Percentiles rank a stretch among this genome's conserved stretches.
These are phyloP conservation scores for Leucocoprinus birnbaumii DNA, from an alignment of 768 basidiomycete genomes.

Conservation along the genomic window DNA sequence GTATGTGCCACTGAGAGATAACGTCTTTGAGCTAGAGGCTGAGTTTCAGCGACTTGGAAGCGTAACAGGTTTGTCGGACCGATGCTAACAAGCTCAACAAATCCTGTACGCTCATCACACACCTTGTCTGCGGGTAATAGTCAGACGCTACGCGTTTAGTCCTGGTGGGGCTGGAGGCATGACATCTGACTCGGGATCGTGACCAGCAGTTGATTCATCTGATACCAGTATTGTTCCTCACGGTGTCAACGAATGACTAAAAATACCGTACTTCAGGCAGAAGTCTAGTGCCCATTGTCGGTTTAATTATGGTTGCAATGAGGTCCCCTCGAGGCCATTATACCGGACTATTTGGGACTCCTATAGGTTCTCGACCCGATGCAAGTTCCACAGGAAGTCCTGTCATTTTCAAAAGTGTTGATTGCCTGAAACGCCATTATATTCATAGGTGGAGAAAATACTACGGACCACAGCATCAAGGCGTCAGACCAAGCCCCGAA, in stretches of 20 bases:
- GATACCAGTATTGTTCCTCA: not conserved
- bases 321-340: conserved; percentile 1
- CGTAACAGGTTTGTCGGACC: not conserved
- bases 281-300: not conserved
- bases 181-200: not conserved
- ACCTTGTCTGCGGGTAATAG: not conserved
- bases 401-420: not conserved
- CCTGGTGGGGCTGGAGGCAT: not conserved
- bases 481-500: not conserved
- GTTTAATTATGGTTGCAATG: conserved; percentile 6
- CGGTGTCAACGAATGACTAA: not conserved
- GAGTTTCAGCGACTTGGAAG: not conserved
- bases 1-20: not conserved
- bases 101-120: not conserved
- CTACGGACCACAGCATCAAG: not conserved
- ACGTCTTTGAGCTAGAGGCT: not conserved
- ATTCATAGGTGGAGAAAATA: too few relatives aligned
- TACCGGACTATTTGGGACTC: not conserved
- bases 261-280: not conserved
- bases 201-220: not conserved
- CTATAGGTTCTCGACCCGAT: too few relatives aligned
- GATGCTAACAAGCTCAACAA: not conserved
- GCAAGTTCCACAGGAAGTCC: too few relatives aligned
- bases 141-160: not conserved
- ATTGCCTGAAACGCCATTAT: too few relatives aligned